phyloP scores from a whole-genome alignment of 2,329 filamentous ascomycete species.

The Colletotrichum siamense region DNA sequence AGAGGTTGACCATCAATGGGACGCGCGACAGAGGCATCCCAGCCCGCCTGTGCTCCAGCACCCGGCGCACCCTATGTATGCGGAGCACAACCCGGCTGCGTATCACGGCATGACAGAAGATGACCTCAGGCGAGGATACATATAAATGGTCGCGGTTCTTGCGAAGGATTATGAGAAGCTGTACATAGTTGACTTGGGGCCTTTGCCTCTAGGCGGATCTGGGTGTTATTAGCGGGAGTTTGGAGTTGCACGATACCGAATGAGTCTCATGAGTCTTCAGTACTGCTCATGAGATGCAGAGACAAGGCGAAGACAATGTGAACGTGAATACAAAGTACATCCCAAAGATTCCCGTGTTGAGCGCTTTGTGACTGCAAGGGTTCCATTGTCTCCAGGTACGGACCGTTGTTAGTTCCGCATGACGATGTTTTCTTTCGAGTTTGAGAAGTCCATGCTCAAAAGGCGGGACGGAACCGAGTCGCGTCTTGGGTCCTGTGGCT shows the following conservation, averaged over 20 bases:
- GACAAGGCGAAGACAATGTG: background rate
- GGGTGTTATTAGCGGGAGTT: slow-evolving; percentile 20
- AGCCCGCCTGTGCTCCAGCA: slow-evolving; percentile 50
- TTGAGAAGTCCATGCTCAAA: background rate
- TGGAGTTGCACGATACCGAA: background rate
- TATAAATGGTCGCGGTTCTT: background rate
- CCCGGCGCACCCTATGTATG: slow-evolving; percentile 41
- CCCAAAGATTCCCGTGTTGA: background rate
- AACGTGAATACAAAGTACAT: background rate
- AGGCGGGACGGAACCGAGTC: slow-evolving; percentile 13
- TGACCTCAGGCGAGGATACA: slow-evolving; percentile 8
- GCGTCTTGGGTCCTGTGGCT: slow-evolving; percentile 20
- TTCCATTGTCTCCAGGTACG: background rate
- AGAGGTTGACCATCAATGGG: slow-evolving; percentile 44
- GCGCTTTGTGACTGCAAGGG: background rate
- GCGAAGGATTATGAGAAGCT: background rate
- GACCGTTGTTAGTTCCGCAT: background rate
- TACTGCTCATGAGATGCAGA: background rate
- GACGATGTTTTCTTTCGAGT: background rate
- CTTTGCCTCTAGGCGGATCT: background rate
- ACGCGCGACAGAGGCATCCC: slow-evolving; percentile 23
- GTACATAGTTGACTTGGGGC: background rate
- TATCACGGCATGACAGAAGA: slow-evolving; percentile 25
- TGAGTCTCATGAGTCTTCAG: background rate
- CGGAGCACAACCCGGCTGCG: slow-evolving; percentile 24